Evolutionary conservation across 768 basidiomycete genomes (phyloP), one percentile per base, ranked within the genome.

Genomic region (Mycena crocata): DNA sequence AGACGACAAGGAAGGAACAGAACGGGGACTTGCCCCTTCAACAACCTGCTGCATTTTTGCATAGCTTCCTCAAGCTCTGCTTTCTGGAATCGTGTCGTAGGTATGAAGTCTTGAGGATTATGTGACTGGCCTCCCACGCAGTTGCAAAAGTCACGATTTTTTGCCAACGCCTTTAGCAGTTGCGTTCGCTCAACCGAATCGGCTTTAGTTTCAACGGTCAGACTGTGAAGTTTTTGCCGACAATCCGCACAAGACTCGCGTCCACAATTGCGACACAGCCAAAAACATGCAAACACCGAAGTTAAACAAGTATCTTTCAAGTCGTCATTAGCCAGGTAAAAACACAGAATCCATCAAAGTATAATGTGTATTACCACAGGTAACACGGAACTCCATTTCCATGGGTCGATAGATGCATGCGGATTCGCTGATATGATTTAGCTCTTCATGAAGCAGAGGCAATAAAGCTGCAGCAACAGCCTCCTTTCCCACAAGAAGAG

Each of bases 231-330:
- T 68, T 87, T 89, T 28, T 84, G 82, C 72, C 87, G 92, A 74
- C 96, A 98, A 65, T 93, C 92, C 2, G 89, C 84, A 74, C 96
- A 98, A 10, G 92, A 89, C 78, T 97, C 96, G 13, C 93, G 88
- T 6, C 94, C 96, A 76, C 96, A 98, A 39, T 88, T 75, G 21
- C 91, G 85, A 75, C 95, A 97, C 86, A 96, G 92, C 89, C 93
- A 96, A 30, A 89, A 91, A 62, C 89, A 89, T 7, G 93, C 91
- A 78, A 96, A 96, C 59, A 97, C 88, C 13, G 95, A 96, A 5
- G 94, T 95, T 86, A 93, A 92, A 76, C 95, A 98, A 1, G 92
- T 94, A 78, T 98, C 95, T 97, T n/a, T 55, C 74, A 24, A 19
- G 14, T 0, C 30, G 59, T 50, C 15, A 70, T 37, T 24, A 62